Base-by-base conservation (phyloP, 2,329 filamentous ascomycete species). In the Mariannaea sp. region DNA sequence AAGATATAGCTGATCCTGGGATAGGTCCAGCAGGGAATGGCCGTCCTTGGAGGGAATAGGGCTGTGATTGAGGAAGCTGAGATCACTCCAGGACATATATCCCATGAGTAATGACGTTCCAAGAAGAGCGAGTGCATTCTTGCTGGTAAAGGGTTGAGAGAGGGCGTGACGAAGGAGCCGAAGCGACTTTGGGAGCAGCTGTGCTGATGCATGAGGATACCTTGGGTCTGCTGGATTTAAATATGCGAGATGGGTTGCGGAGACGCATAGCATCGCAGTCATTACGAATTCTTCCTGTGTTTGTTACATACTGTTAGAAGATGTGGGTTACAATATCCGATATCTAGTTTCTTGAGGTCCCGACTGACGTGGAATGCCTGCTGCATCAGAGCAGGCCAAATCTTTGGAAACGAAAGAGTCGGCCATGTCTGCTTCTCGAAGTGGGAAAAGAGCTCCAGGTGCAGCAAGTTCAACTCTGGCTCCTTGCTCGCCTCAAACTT, bases 281-380 rank as follows among this genome's bases (percentile, higher is more conserved):
- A 49, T 49, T 36, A 49, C 36, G 24, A 35, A 26, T 24, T 49
- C 46, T 42, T 49, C 46, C 46, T 49, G 24, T 3, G 12, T n/a
- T n/a, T n/a, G n/a, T n/a, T n/a, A n/a, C n/a, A 4, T 12, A 7
- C 19, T 20, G 13, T 16, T 20, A 40, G 17, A 17, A 41, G 7
- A 7, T n/a, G n/a, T n/a, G 16, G 3, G 13, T 5, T 10, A 26
- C 4, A 4, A 12, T 5, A 12, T 32, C n/a, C 7, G 22, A 9
- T 7, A n/a, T 12, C 5, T n/a, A 7, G 20, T 8, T 12, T 7
- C 13, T 12, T 1, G 4, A 3, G 29, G 29, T 32, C 13, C 10
- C 7, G 29, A 41, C 46, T 9, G 5, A 49, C 46, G 17, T 49
- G 46, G 20, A 49, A 49, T 17, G 46, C 46, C 20, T 49, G n/a